Base-by-base conservation (phyloP, 2,329 filamentous ascomycete species). In the Neofusicoccum ribis region DNA sequence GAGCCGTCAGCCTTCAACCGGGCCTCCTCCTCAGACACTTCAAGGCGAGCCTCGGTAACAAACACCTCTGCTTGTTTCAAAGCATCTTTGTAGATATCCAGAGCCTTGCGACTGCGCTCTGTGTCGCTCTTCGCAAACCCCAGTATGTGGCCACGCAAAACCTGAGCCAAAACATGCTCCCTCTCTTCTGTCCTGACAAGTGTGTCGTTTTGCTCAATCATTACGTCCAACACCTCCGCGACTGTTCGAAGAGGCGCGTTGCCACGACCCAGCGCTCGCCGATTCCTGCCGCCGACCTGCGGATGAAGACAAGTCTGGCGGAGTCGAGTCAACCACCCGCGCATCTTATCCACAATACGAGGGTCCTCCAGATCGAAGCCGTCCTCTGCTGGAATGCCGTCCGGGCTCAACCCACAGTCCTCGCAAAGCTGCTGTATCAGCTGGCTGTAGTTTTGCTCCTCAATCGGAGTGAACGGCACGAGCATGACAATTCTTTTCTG, bases 401-500 rank as follows among this genome's bases (percentile, higher is more conserved):
- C 80, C 0, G 80, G 71, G 69, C 88, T 83, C 6, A 98, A 76
- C 1, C 86, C 88, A 67, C 89, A 91, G 1, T 86, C 86, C 34
- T 88, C 83, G 60, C 88, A 88, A 86, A 97, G 92, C 67, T 91
- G 83, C 54, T 88, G 84, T 73, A 94, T 93, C 2, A 96, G 77
- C 6, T 88, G 86, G 47, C 85, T 83, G 72, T 98, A 98, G 72
- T 96, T 88, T 72, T 97, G 92, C 73, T 97, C 91, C 74, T 98
- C 95, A 11, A 98, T 86, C 0, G 91, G 87, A 0, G 91, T 95
- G 72, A 98, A 96, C 0, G 95, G 92, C 75, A 97, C 88, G 1
- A 90, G 95, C 65, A 98, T 91, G 11, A 96, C 89, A 68, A 92
- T 89, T 9, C 95, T 88, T 72, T 91, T 93, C 73, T 99, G 95